Evolutionary conservation across 352 stramenopile genomes (phyloP).

Genomic region (Phytopythium oedochilum): DNA sequence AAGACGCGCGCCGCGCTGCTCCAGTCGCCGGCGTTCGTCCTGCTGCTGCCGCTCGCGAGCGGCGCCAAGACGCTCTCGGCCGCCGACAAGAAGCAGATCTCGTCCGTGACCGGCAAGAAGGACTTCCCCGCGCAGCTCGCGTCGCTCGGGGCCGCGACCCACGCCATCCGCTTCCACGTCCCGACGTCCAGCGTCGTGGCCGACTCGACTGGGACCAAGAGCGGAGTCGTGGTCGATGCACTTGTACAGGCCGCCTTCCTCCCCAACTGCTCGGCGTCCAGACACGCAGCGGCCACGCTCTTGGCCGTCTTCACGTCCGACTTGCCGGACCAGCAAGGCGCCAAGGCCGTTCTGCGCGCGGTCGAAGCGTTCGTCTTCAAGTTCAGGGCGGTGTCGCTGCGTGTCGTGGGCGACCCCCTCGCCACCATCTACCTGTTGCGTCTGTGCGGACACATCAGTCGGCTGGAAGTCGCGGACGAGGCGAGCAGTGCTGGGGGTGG

Average conservation of each 20-base stretch:
- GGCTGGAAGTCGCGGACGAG: slow-evolving; percentile 20
- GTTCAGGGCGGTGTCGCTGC: slow-evolving; percentile 38
- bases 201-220: not conserved
- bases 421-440: slow-evolving; percentile 64
- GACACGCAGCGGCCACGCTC: slow-evolving; percentile 57
- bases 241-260: slow-evolving; percentile 53
- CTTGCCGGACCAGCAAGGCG: slow-evolving; percentile 18
- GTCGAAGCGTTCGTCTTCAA: slow-evolving; percentile 52
- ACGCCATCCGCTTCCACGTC: slow-evolving; percentile 55
- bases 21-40: not conserved
- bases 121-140: slow-evolving; percentile 50
- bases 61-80: slow-evolving; percentile 10
- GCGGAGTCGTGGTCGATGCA: slow-evolving; percentile 35
- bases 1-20: not conserved
- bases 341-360: slow-evolving; percentile 32
- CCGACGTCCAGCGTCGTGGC: slow-evolving; percentile 14
- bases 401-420: slow-evolving; percentile 42
- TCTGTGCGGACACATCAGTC: slow-evolving; percentile 52
- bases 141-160: slow-evolving; percentile 39
- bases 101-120: slow-evolving; percentile 36
- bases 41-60: not conserved
- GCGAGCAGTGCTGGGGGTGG: too few species aligned
- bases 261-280: slow-evolving; percentile 33
- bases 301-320: slow-evolving; percentile 39
- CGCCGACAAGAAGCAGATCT: slow-evolving; percentile 45